Evolutionary conservation across 2,329 filamentous ascomycete genomes (phyloP).

Genomic region (Endoconidiophora polonica): DNA sequence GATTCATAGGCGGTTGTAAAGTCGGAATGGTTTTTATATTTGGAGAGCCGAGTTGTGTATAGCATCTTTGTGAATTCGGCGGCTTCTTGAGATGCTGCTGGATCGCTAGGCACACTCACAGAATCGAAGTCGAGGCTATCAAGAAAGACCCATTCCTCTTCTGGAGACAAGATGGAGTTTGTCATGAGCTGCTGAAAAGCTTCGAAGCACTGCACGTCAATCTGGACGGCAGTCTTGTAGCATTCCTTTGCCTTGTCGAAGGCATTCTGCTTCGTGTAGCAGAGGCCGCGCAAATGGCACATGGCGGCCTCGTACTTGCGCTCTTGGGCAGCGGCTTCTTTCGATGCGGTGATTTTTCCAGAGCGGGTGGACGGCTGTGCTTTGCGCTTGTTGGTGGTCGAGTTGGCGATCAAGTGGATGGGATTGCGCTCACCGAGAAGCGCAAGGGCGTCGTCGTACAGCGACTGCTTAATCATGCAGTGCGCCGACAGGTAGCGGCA

Average conservation of each 20-base stretch:
- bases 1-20: slow-evolving; percentile 80
- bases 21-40: slow-evolving; percentile 74
- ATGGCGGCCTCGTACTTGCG: slow-evolving; percentile 88
- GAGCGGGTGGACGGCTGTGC: slow-evolving; percentile 33
- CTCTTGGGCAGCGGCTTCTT: slow-evolving; percentile 15
- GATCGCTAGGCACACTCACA: slow-evolving; percentile 48
- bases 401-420: slow-evolving; percentile 62
- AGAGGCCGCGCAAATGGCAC: slow-evolving; percentile 87
- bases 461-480: slow-evolving; percentile 81
- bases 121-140: slow-evolving; percentile 82
- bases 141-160: slow-evolving; percentile 80
- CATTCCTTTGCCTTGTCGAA: slow-evolving; percentile 96
- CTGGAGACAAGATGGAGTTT: slow-evolving; percentile 78
- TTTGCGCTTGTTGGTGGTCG: slow-evolving; percentile 45
- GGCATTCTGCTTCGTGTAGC: slow-evolving; percentile 91
- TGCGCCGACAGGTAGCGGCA: slow-evolving; percentile 88
- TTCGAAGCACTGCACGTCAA: slow-evolving; percentile 96
- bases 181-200: slow-evolving; percentile 96
- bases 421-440: slow-evolving; percentile 87
- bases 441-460: slow-evolving; percentile 73
- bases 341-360: slow-evolving; percentile 13
- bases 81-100: slow-evolving; percentile 61
- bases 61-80: slow-evolving; percentile 90
- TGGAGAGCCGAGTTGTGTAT: slow-evolving; percentile 87
- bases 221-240: slow-evolving; percentile 92